Base-by-base conservation (phyloP, 2,329 filamentous ascomycete species). In the Chaetomiaceae sp. region DNA sequence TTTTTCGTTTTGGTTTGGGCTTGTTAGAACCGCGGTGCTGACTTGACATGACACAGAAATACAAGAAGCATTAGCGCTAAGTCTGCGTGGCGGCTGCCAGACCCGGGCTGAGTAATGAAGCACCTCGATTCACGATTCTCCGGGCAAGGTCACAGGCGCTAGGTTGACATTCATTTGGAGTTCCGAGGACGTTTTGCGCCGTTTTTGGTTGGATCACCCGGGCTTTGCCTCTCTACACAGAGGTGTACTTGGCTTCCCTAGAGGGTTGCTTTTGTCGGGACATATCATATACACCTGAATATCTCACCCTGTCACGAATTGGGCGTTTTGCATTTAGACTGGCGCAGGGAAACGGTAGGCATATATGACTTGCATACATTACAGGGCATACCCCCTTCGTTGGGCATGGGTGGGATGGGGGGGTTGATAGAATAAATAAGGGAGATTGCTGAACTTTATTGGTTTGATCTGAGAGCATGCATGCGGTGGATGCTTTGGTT, bases 41-140 rank as follows among this genome's bases (percentile, higher is more conserved):
- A 29, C 16, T 34, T 37, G 21, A 5, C 11, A 30, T 29, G 30
- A 5, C 5, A 33, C 60, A 77, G 75, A 77, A 77, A 75, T 77
- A 77, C 64, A 77, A 77, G 64, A 70, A 66, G 51, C 69, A 75
- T 59, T 74, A 60, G 30, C 16, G 4, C 14, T 27, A 27, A 30
- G 34, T 40, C 6, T 38, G 11, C 6, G 20, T n/a, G n/a, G n/a
- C n/a, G n/a, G n/a, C n/a, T n/a, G n/a, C n/a, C n/a, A n/a, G n/a
- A n/a, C n/a, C n/a, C n/a, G n/a, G n/a, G n/a, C n/a, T n/a, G n/a
- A n/a, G n/a, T n/a, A n/a, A n/a, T n/a, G n/a, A n/a, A n/a, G n/a
- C n/a, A n/a, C n/a, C n/a, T n/a, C n/a, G n/a, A n/a, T n/a, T n/a
- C n/a, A n/a, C n/a, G n/a, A n/a, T n/a, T n/a, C n/a, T n/a, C n/a